Conservation (phyloP, 2,329 filamentous ascomycete species). For the Knufia petricola region DNA sequence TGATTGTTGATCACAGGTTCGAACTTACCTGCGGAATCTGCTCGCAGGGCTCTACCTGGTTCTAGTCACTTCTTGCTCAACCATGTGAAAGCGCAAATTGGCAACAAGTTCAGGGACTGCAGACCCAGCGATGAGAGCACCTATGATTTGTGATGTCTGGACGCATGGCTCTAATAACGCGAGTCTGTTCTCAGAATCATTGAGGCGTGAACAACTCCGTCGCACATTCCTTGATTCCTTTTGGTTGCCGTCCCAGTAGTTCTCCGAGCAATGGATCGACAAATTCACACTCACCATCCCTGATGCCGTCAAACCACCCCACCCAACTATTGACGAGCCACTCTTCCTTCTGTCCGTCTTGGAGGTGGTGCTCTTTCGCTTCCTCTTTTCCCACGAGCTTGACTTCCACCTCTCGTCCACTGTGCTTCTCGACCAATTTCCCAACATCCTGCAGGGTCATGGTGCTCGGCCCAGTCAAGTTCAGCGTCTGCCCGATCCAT, state of each 20-base stretch:
- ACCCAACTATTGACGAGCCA: constrained; percentile 31
- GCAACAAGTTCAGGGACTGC: too few relatives aligned
- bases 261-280: constrained; percentile 32
- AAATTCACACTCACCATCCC: constrained; percentile 35
- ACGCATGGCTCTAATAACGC: too few relatives aligned
- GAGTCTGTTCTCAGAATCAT: too few relatives aligned
- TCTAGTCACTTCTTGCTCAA: too few relatives aligned
- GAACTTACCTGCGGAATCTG: too few relatives aligned
- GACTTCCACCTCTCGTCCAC: constrained; percentile 14
- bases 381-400: constrained; percentile 15
- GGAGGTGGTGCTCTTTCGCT: constrained; percentile 25
- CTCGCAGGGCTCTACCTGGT: too few relatives aligned
- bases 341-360: constrained; percentile 4
- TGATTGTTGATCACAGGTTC: too few relatives aligned
- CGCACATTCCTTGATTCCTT: constrained; percentile 31
- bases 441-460: constrained; percentile 13
- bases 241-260: constrained; percentile 36
- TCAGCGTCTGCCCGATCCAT: constrained; percentile 20
- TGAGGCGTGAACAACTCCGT: too few relatives aligned
- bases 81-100: too few relatives aligned
- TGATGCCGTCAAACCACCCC: constrained; percentile 40
- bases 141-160: too few relatives aligned
- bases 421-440: constrained; percentile 12
- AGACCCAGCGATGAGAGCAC: too few relatives aligned
- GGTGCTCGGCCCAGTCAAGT: constrained; percentile 15